Evolutionary conservation across 306 rosid species (phyloP).

Genomic region (Quercus mongolica): DNA sequence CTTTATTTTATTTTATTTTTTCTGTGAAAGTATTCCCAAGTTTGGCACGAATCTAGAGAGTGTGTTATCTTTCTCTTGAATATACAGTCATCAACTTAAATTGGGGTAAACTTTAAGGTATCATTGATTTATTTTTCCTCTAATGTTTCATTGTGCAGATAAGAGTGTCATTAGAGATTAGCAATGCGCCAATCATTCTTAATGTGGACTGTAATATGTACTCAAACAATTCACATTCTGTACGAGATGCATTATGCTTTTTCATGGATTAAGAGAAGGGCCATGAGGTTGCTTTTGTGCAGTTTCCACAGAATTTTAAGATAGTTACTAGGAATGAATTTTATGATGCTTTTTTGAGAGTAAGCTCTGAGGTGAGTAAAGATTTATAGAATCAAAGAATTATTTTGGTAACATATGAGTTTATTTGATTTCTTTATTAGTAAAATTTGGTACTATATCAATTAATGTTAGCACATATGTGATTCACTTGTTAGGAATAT

Average conservation of each 20-base stretch:
- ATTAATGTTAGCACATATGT: too few relatives aligned
- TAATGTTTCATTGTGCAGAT: conserved; percentile 40
- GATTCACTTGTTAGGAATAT: too few relatives aligned
- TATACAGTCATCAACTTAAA: too few relatives aligned
- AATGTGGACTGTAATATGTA: conserved; percentile 87
- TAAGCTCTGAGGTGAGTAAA: conserved; percentile 32
- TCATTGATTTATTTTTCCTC: too few relatives aligned
- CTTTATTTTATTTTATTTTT: too few relatives aligned
- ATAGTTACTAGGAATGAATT: conserved; percentile 62
- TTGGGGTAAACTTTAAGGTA: too few relatives aligned
- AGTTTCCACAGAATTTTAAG: conserved; percentile 55
- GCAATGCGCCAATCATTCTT: conserved; percentile 68
- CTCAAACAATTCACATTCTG: conserved; percentile 61
- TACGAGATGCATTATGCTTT: conserved; percentile 77
- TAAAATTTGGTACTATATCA: not conserved
- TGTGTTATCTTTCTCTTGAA: too few relatives aligned
- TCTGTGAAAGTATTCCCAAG: too few relatives aligned
- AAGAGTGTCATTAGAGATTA: conserved; percentile 76
- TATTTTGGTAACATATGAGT: not conserved
- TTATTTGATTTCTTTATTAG: not conserved
- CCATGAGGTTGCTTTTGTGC: conserved; percentile 68
- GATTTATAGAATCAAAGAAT: not conserved
- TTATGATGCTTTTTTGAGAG: conserved; percentile 28
- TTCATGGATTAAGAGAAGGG: conserved; percentile 76
- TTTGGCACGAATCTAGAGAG: too few relatives aligned